Conservation (phyloP, 169 alveolate genomes). For the Perkinsus marinus region DNA sequence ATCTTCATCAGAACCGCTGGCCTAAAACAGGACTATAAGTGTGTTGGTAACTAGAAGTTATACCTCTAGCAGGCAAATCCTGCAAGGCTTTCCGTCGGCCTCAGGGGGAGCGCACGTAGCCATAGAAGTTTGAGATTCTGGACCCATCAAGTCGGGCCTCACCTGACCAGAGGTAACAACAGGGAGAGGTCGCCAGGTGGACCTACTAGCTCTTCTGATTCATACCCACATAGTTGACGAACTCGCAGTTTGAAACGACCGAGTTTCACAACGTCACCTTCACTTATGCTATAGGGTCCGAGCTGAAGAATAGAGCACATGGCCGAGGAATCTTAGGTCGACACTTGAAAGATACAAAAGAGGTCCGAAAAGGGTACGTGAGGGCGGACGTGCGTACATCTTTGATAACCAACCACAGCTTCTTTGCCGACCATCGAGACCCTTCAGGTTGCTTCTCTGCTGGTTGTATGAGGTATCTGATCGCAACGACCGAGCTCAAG, state of each 20-base stretch:
- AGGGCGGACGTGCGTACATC: slow-evolving; percentile 48
- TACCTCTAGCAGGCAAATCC: not conserved
- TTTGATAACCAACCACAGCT: slow-evolving; percentile 73
- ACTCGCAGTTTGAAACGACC: slow-evolving; percentile 82
- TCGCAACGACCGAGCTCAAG: no score
- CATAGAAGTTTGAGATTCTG: not conserved
- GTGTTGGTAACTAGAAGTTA: not conserved
- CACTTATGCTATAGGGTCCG: slow-evolving; percentile 51
- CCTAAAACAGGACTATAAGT: not conserved
- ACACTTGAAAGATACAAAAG: not conserved
- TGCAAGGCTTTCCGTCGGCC: not conserved
- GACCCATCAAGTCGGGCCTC: not conserved
- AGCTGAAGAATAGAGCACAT: not conserved
- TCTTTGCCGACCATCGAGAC: slow-evolving; percentile 47
- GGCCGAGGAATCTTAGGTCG: not conserved
- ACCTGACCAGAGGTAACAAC: not conserved
- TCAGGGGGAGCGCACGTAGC: not conserved
- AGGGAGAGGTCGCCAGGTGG: not conserved
- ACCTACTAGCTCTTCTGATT: slow-evolving; percentile 54
- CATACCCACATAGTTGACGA: slow-evolving; percentile 37
- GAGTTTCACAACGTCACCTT: slow-evolving; percentile 75
- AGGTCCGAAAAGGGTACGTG: not conserved
- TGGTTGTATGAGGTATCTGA: not conserved
- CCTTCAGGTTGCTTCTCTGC: not conserved
- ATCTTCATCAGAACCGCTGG: slow-evolving; percentile 17